Evolutionary conservation across 2,329 filamentous ascomycete species (phyloP).

Genomic region (Cytospora piceicola): DNA sequence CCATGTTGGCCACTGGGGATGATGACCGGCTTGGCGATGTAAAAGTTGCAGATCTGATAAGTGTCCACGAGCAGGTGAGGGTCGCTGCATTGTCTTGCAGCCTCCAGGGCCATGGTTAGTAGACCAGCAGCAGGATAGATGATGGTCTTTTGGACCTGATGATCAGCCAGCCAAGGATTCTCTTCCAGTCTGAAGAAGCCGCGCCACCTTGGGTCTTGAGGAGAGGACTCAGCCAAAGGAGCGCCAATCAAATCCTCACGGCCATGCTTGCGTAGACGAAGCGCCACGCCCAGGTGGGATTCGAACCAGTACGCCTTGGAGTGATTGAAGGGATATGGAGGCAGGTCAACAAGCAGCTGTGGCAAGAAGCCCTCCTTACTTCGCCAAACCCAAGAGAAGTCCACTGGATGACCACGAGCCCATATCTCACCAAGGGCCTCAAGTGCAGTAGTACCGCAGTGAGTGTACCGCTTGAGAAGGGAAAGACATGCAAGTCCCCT

Average conservation of each 20-base stretch:
- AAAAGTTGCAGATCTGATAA: constrained; percentile 51
- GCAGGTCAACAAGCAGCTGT: constrained; percentile 48
- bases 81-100: constrained; percentile 42
- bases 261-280: constrained; percentile 49
- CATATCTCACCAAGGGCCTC: constrained; percentile 43
- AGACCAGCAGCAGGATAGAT: constrained; percentile 57
- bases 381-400: constrained; percentile 40
- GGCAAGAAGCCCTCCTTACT: constrained; percentile 26
- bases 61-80: constrained; percentile 7
- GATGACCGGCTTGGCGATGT: constrained; percentile 55
- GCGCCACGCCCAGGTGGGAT: constrained; percentile 48
- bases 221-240: constrained; percentile 48
- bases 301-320: constrained; percentile 58
- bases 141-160: constrained; percentile 54
- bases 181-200: constrained; percentile 53
- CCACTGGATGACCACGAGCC: constrained; percentile 40
- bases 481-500: constrained; percentile 16
- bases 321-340: constrained; percentile 60
- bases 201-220: constrained; percentile 53
- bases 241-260: constrained; percentile 57
- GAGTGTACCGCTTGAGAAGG: constrained; percentile 17
- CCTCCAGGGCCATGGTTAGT: constrained; percentile 54
- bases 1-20: constrained; percentile 51
- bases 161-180: constrained; percentile 57
- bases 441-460: constrained; percentile 32